These are phyloP conservation scores for Tuber aestivum DNA, from an alignment of 495 filamentous ascomycete species.

Conservation along the genomic window DNA sequence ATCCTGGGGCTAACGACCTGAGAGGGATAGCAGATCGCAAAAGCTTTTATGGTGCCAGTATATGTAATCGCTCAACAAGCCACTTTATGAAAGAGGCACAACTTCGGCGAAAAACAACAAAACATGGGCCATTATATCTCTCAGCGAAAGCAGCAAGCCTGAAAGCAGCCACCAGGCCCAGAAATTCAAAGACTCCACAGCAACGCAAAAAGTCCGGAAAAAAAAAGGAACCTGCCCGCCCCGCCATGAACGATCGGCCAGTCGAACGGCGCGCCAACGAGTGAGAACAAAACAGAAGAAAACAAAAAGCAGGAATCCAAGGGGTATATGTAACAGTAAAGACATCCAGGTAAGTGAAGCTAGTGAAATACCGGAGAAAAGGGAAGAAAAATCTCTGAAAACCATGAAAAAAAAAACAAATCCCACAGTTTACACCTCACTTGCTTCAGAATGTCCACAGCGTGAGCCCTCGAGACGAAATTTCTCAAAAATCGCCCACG, in stretches of 20 bases:
- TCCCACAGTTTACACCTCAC: neutral
- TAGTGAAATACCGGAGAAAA: neutral
- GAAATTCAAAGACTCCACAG: neutral
- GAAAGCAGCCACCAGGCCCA: neutral
- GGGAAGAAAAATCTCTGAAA: neutral
- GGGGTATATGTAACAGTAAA: neutral
- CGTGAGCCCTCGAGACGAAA: neutral
- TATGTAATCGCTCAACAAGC: too few species aligned
- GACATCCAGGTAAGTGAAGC: neutral
- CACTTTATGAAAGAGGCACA: too few species aligned
- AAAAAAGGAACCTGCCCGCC: neutral
- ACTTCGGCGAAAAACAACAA: too few species aligned
- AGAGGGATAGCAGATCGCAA: too few species aligned
- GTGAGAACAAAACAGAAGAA: neutral
- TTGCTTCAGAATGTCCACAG: neutral
- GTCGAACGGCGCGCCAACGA: neutral
- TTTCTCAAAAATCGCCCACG: neutral
- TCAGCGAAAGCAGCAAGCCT: neutral
- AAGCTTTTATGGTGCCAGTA: too few species aligned
- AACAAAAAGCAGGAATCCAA: neutral
- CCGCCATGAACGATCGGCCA: neutral
- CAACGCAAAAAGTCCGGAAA: neutral
- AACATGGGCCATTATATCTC: too few species aligned
- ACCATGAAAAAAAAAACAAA: neutral
- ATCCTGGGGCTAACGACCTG: too few species aligned